Evolutionary conservation across 768 basidiomycete species (phyloP).

Genomic region (Agrocybe praecox): DNA sequence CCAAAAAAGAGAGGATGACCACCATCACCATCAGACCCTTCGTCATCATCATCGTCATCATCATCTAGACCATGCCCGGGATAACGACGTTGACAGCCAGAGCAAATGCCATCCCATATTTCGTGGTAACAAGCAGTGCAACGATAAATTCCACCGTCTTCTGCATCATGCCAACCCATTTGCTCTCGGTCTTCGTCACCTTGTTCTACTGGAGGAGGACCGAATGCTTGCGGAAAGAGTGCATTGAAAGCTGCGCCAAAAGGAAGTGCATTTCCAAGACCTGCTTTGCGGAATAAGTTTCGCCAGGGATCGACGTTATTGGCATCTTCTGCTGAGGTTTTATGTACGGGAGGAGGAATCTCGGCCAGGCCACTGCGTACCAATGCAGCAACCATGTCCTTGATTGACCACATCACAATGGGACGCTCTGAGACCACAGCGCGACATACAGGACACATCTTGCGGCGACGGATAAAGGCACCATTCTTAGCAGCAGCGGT

Average conservation of each 20-base stretch:
- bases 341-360: slow-evolving; percentile 24
- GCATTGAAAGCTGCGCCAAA: neutral
- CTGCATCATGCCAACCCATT: slow-evolving; percentile 69
- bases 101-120: slow-evolving; percentile 71
- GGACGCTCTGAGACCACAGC: slow-evolving; percentile 59
- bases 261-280: neutral
- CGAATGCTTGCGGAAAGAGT: neutral
- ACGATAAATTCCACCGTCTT: slow-evolving; percentile 78
- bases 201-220: slow-evolving; percentile 11
- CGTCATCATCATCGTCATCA: slow-evolving; percentile 36
- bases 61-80: slow-evolving; percentile 49
- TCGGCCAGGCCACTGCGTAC: slow-evolving; percentile 56
- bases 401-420: slow-evolving; percentile 72
- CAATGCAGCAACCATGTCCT: slow-evolving; percentile 58
- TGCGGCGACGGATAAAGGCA: slow-evolving; percentile 53
- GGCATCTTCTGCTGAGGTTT: slow-evolving; percentile 24
- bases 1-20: too few relatives aligned
- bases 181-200: slow-evolving; percentile 34
- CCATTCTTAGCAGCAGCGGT: slow-evolving; percentile 45
- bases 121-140: slow-evolving; percentile 81
- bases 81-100: slow-evolving; percentile 61
- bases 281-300: slow-evolving; percentile 52
- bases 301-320: slow-evolving; percentile 63
- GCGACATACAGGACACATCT: slow-evolving; percentile 81
- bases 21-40: neutral